A percentile compares a stretch with the other conserved stretches of the same genome.
These are phyloP conservation scores for Capsicum chinense DNA, from an alignment of 257 asterid genomes.

Conservation along the genomic window DNA sequence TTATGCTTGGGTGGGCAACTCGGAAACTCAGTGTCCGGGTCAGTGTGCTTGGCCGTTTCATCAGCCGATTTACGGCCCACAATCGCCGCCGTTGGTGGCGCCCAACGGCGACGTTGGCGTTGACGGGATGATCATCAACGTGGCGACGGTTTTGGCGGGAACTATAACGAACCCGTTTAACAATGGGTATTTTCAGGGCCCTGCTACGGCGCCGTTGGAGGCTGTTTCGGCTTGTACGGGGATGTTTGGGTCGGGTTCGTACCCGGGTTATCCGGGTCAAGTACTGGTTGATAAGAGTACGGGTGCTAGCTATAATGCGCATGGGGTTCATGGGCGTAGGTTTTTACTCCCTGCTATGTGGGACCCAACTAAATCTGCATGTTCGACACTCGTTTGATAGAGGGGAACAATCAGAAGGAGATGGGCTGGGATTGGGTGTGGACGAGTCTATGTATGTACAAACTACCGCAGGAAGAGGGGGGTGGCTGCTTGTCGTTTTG, in stretches of 20 bases:
- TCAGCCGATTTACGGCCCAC: slow-evolving; percentile 87
- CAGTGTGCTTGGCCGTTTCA: slow-evolving; percentile 94
- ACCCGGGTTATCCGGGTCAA: slow-evolving; percentile 71
- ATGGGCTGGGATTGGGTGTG: slow-evolving; percentile 32
- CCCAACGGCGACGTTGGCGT: slow-evolving; percentile 81
- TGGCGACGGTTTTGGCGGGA: slow-evolving; percentile 79
- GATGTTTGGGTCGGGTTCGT: slow-evolving; percentile 70
- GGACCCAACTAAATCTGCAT: slow-evolving; percentile 70
- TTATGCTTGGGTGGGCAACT: slow-evolving; percentile 85
- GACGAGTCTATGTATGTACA: slow-evolving; percentile 44
- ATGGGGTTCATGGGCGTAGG: slow-evolving; percentile 68
- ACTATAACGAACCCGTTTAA: slow-evolving; percentile 74
- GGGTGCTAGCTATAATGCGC: slow-evolving; percentile 76
- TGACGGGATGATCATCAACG: slow-evolving; percentile 73
- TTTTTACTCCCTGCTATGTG: slow-evolving; percentile 89
- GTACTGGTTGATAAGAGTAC: slow-evolving; percentile 52
- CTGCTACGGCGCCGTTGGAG: slow-evolving; percentile 73
- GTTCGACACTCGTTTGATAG: slow-evolving; percentile 67
- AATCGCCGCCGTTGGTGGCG: slow-evolving; percentile 62
- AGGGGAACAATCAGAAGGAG: background rate
- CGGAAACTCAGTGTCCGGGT: slow-evolving; percentile 72
- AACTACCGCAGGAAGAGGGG: background rate
- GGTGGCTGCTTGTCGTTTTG: slow-evolving; percentile 44
- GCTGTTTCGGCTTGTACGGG: slow-evolving; percentile 85
- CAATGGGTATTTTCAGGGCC: slow-evolving; percentile 76